Base-by-base conservation (phyloP, 2,329 filamentous ascomycete genomes). In the Colletotrichum orchidophilum region DNA sequence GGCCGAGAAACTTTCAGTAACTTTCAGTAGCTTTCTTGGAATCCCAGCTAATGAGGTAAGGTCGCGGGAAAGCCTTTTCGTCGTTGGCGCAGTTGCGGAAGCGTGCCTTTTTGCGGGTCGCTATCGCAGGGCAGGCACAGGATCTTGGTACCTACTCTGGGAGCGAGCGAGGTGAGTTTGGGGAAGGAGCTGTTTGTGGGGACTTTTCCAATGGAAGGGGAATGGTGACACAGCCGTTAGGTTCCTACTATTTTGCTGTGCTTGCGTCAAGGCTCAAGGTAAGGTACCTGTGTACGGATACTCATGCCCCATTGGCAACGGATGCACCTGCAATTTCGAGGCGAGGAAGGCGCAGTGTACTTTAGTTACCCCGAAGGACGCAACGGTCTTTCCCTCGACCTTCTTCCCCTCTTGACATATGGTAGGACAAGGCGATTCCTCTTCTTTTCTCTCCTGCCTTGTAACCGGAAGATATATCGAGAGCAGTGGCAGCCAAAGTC, bases 71-170 rank as follows among this genome's bases (percentile, higher is more conserved):
- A 31, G 27, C 39, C 13, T 27, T 61, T 50, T 50, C 26, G 21
- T 31, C 18, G 42, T 62, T 52, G 46, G 59, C n/a, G 21, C 24
- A 27, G 21, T 27, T 27, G 15, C 18, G 33, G 52, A 42, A 59
- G 8, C 24, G 49, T 59, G 27, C 58, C 39, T 68, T 8, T 8
- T n/a, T 50, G 59, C 65, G 65, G 65, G 60, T 68, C 65, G 50
- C 29, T 29, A 57, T 50, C 33, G 21, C 39, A 57, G 50, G 42
- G 27, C 29, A 57, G 35, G 42, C 50, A 39, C 52, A 39, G 15
- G 46, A 46, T 31, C 31, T 61, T 39, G 26, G 46, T 15, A 46
- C n/a, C n/a, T n/a, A n/a, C n/a, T n/a, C n/a, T n/a, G n/a, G n/a
- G n/a, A n/a, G n/a, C n/a, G n/a, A n/a, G n/a, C n/a, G n/a, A n/a